phyloP scores from a whole-genome alignment of 306 rosid genomes.

The Castanea mollissima region DNA sequence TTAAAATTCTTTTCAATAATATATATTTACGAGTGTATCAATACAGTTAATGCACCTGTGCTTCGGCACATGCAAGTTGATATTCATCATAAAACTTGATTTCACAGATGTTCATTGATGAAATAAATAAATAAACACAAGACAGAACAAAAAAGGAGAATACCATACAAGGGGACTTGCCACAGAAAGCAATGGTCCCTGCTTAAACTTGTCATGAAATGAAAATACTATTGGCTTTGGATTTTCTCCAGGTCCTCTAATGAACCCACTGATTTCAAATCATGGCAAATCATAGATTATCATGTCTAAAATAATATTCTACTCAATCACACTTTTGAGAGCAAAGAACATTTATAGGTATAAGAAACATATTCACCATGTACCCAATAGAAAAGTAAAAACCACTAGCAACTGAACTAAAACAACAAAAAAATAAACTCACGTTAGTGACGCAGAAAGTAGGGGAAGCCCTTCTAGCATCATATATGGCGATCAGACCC shows the following conservation, averaged over 20 bases:
- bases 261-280: slow-evolving; percentile 65
- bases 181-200: slow-evolving; percentile 93
- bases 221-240: slow-evolving; percentile 79
- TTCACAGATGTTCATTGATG: neutral
- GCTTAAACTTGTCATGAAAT: slow-evolving; percentile 80
- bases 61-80: neutral
- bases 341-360: neutral
- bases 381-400: neutral
- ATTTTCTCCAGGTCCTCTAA: slow-evolving; percentile 93
- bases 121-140: neutral
- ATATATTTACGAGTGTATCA: neutral
- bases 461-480: slow-evolving; percentile 72
- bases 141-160: neutral
- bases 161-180: slow-evolving; percentile 35
- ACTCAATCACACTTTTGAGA: neutral
- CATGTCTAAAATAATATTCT: neutral
- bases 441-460: slow-evolving; percentile 75
- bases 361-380: slow-evolving; percentile 9
- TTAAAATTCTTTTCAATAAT: neutral
- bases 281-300: slow-evolving; percentile 13
- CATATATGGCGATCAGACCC: slow-evolving; percentile 88
- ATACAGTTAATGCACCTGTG: neutral
- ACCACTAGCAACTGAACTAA: neutral
- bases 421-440: slow-evolving; percentile 35
- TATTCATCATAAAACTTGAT: neutral